Evolutionary conservation across 805 yeast species (phyloP).

Genomic region (Debaryomyces hansenii): DNA sequence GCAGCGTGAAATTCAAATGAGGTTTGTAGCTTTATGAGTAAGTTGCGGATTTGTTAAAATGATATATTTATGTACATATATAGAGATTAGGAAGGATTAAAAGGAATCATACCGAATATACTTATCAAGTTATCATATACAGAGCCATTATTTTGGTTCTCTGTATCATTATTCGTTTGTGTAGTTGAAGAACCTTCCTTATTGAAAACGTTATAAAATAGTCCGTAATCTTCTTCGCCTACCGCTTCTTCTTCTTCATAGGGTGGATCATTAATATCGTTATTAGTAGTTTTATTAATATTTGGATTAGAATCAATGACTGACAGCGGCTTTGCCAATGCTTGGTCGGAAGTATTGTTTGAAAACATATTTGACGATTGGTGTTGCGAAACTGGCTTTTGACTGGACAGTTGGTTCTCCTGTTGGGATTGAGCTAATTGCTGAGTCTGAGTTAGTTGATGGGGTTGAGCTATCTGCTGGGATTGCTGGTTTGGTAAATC

Average conservation of each 20-base stretch:
- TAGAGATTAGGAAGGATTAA: constrained; percentile 35
- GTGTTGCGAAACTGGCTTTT: constrained; percentile 52
- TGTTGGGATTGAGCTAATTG: constrained; percentile 2
- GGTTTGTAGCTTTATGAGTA: too few species aligned
- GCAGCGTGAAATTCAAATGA: too few species aligned
- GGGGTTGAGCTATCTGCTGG: constrained; percentile 4
- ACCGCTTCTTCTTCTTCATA: constrained; percentile 37
- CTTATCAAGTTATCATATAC: constrained; percentile 33
- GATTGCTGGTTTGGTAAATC: constrained; percentile 13
- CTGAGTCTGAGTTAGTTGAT: neutral
- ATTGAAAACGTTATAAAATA: constrained; percentile 37
- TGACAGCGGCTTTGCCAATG: constrained; percentile 3
- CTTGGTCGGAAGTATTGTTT: constrained; percentile 17
- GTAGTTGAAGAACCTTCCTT: constrained; percentile 31
- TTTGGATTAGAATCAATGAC: neutral
- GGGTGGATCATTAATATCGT: constrained; percentile 7
- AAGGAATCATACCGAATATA: constrained; percentile 41
- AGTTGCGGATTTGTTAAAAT: too few species aligned
- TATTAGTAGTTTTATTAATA: neutral
- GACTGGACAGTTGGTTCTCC: constrained; percentile 1
- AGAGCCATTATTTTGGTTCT: constrained; percentile 7
- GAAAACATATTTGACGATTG: constrained; percentile 47
- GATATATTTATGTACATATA: too few species aligned
- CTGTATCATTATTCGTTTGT: constrained; percentile 9
- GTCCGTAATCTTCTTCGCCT: constrained; percentile 33